Evolutionary conservation across 495 filamentous ascomycete species (phyloP), one percentile per base, ranked within the genome.

Genomic region (Trichoderma parareesei): DNA sequence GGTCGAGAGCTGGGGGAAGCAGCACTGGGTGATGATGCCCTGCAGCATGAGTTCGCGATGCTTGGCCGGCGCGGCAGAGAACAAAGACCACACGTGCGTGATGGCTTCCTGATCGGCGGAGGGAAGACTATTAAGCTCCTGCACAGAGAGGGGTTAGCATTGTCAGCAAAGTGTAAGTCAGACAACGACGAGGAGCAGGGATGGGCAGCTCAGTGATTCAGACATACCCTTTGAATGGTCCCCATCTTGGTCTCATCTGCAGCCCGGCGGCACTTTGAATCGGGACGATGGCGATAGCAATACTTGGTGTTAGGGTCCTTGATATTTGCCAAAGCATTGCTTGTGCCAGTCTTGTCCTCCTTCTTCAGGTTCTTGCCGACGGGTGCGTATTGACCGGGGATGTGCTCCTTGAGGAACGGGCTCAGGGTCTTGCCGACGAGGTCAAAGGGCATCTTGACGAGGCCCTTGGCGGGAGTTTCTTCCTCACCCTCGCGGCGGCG

Each of bases 181-280:
- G 40, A 43, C 6, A 62, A 14, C 27, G 27, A 27, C 27, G 27
- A 3, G 13, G 61, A 46, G 61, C 42, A 63, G 40, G 46, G 46
- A 20, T 49, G 27, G 27, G 27, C 27, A 18, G 7, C 18, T 18
- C n/a, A 16, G 43, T 18, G n/a, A 18, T 49, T 49, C 8, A n/a
- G 16, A 71, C 86, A 63, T 82, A 92, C 90, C 71, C 84, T 85
- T 71, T 98, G 94, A 64, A 99, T 81, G 76, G 91, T 88, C 69
- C 92, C 90, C 95, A 97, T 98, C 46, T 93, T 92, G 43, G 90
- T 87, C 74, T 98, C 94, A 77, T 98, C 91, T 44, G 90, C 92
- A 64, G 94, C 91, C 63, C 93, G 83, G 63, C 91, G 79, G 75
- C 94, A 99, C 77, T 97, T 97, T 38, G 93, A 85, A 71, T 98